Evolutionary conservation across 129 eudicot genomes (phyloP), one percentile per base, ranked within the genome.

Genomic region (Flaveria trinervia): DNA sequence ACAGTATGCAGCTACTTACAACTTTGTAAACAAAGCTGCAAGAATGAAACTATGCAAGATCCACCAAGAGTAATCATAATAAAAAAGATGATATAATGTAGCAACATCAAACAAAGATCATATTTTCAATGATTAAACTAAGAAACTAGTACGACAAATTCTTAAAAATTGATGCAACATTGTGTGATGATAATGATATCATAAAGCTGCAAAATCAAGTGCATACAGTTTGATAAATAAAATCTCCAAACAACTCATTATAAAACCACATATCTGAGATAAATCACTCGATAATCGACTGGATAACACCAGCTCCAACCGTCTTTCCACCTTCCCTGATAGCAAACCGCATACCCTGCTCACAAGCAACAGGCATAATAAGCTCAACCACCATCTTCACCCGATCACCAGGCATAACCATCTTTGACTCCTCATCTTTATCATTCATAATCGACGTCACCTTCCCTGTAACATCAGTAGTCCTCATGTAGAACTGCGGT

Each of bases 301-400:
- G 84, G 79, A 91, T 93, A 70, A 93, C 98, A 68, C 97, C 97
- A 25, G 97, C 98, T 65, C 98, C 98, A 51, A 91, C 98, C 12
- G 98, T 93, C 93, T 93, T 93, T 51, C 98, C 98, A 28, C 98
- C 98, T 86, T 93, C 98, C 76, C 98, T 89, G 71, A 93, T 93
- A 23, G 98, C 98, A 78, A 93, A 93, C 75, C 96, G 86, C 97
- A 92, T 87, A 59, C 97, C 97, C 46, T 83, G 86, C 83, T 92
- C 97, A 70, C 93, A 89, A 43, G 97, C 96, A 73, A 88, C 85
- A 0, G 97, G 93, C 84, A 83, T 84, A 16, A 88, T 90, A 73
- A 92, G 93, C 86, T 92, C 96, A 5, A 92, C 96, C 54, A 86
- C 89, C 89, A 89, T 86, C 87, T 89, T 92, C 84, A 92, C 96